Evolutionary conservation across 805 yeast species (phyloP), one percentile per base, ranked within the genome.

Genomic region (Pichia sporocuriosa): DNA sequence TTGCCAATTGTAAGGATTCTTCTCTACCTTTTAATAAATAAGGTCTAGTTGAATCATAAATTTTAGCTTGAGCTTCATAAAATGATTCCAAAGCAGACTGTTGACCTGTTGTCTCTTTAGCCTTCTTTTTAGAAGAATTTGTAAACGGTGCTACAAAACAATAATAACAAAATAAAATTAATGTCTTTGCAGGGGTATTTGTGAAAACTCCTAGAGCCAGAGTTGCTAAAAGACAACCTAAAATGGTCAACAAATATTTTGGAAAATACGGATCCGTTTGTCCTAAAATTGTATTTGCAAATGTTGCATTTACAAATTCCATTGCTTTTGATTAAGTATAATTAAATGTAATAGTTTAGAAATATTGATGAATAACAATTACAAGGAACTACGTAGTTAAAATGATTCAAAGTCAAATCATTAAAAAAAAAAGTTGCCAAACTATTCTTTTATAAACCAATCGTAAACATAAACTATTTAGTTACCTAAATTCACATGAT

Each of bases 61-160:
- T 71, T 42, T 73, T 75, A 9, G 94, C 94, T 62, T 85, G 95
- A 35, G 77, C 76, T 53, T 75, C 74, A 63, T 84, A 84, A 57
- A 84, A 84, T 21, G 71, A 64, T 58, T 85, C 95, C 43, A 81
- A 68, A 4, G 76, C 73, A 27, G 70, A 70, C 53, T 77, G 82
- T 55, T 80, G 86, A 40, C 70, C 66, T 7, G 53, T 49, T 11
- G 55, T 46, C n/a, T 55, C 52, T 5, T 45, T 48, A 3, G 56
- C 49, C 11, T 56, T 48, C 13, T 55, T 55, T 39, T 47, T 51
- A 29, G 65, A 38, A 40, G 61, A 47, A 48, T 69, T 56, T 39
- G 58, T 48, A 60, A 77, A 66, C 3, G 86, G 86, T 54, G 75
- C 78, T 47, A 81, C 48, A 51, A 80, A 81, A 51, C 87, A 80